Evolutionary conservation across 2,329 filamentous ascomycete genomes (phyloP).

Genomic region (Fusarium sacchari): DNA sequence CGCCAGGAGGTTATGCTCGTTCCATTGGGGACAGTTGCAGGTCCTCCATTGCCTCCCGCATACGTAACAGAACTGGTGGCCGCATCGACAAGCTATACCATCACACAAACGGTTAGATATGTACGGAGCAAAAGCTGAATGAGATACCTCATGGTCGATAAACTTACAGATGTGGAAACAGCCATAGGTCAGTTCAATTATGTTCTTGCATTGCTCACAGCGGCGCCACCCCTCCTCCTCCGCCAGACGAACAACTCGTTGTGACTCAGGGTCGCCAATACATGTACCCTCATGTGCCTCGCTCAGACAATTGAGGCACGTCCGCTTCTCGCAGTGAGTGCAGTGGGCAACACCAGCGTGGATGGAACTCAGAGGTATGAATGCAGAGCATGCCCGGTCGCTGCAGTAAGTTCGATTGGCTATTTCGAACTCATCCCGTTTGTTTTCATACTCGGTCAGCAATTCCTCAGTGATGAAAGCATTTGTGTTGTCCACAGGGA

Average conservation of each 20-base stretch:
- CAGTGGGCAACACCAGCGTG: not conserved
- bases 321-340: not conserved
- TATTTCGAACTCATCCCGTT: rapidly evolving
- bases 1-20: not conserved
- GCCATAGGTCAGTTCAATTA: rapidly evolving
- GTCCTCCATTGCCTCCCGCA: not conserved
- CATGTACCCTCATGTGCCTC: not conserved
- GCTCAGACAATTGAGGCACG: not conserved
- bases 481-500: rapidly evolving
- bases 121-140: not conserved
- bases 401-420: rapidly evolving
- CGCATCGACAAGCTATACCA: not conserved
- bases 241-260: rapidly evolving
- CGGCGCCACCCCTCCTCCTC: not conserved
- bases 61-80: not conserved
- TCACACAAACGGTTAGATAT: not conserved
- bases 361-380: not conserved
- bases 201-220: not conserved
- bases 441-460: rapidly evolving
- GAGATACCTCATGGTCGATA: too few relatives aligned
- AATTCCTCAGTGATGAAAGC: rapidly evolving
- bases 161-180: not conserved
- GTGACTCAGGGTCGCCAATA: not conserved
- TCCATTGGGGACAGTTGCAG: not conserved
- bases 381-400: rapidly evolving